Percentiles rank a stretch among this genome's conserved stretches.
phyloP scores from a whole-genome alignment of 192 early-diverging fungal genomes.

The Piromyces sp. region DNA sequence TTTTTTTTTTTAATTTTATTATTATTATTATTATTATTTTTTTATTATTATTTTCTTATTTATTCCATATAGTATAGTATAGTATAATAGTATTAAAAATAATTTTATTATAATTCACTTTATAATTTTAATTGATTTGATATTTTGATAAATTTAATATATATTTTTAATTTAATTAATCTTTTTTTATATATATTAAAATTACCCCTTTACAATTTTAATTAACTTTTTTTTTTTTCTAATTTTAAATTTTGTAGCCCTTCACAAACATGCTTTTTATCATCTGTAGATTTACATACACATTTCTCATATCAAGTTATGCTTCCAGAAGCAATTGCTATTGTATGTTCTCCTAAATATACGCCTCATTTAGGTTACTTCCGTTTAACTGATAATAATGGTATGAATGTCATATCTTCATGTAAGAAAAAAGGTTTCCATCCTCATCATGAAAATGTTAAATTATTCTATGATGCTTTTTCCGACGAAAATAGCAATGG shows the following conservation, averaged over 20 bases:
- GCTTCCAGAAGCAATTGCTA: constrained; percentile 82
- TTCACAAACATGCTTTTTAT: constrained; percentile 86
- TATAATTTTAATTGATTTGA: no score
- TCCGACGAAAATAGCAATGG: not conserved
- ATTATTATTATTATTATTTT: no score
- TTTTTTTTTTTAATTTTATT: no score
- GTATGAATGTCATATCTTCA: constrained; percentile 63
- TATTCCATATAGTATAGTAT: no score
- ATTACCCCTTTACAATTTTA: no score
- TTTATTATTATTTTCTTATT: no score
- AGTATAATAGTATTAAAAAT: no score
- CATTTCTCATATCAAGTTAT: constrained; percentile 80
- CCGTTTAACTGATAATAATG: constrained; percentile 68
- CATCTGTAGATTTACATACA: constrained; percentile 80
- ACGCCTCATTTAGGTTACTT: constrained; percentile 63
- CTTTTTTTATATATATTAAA: no score
- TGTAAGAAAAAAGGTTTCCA: constrained; percentile 54
- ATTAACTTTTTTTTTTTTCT: no score
- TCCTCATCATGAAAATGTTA: constrained; percentile 45
- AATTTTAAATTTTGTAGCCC: constrained; percentile 49
- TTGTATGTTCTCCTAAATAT: constrained; percentile 63
- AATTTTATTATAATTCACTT: no score
- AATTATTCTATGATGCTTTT: not conserved
- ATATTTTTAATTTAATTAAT: no score
- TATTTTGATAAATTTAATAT: no score